Percentiles rank a stretch among this genome's conserved stretches.
phyloP scores from a whole-genome alignment of 352 stramenopile genomes.

The Phytophthora citricola region DNA sequence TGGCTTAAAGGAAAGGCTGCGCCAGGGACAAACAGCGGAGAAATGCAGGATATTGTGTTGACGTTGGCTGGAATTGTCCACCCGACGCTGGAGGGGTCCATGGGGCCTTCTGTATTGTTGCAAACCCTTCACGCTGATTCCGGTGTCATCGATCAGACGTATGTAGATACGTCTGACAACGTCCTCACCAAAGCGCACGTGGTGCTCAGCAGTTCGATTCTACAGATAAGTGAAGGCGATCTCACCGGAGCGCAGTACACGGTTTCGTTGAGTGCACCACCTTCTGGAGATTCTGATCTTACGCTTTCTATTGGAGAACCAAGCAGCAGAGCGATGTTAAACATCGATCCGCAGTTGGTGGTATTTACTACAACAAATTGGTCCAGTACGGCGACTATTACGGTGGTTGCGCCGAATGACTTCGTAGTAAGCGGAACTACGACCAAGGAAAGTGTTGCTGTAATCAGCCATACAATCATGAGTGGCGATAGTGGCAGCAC shows the following conservation, averaged over 20 bases:
- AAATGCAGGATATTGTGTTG: slow-evolving; percentile 40
- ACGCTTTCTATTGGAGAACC: slow-evolving; percentile 33
- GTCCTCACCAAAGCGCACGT: slow-evolving; percentile 51
- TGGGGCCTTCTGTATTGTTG: slow-evolving; percentile 53
- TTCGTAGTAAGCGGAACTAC: slow-evolving; percentile 28
- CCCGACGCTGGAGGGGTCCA: slow-evolving; percentile 59
- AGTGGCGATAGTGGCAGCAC: slow-evolving; percentile 39
- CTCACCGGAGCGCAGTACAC: slow-evolving; percentile 38
- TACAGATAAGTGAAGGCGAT: slow-evolving; percentile 41
- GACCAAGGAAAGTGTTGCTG: slow-evolving; percentile 18
- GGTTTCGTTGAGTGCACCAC: slow-evolving; percentile 53
- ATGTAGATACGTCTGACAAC: slow-evolving; percentile 43
- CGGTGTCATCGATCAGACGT: slow-evolving; percentile 61
- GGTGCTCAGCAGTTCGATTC: slow-evolving; percentile 36
- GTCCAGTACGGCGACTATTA: slow-evolving; percentile 37
- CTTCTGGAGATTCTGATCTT: slow-evolving; percentile 16
- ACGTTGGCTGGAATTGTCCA: slow-evolving; percentile 44
- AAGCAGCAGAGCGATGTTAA: slow-evolving; percentile 11
- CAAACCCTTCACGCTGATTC: slow-evolving; percentile 52
- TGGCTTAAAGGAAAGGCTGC: slow-evolving; percentile 26
- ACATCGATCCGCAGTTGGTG: slow-evolving; percentile 39
- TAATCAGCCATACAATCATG: slow-evolving; percentile 45
- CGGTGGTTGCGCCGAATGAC: slow-evolving; percentile 35
- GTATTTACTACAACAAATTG: slow-evolving; percentile 59
- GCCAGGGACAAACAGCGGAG: slow-evolving; percentile 27